Base-by-base conservation (phyloP, 208 protist species). In the Porcisia hertigi region DNA sequence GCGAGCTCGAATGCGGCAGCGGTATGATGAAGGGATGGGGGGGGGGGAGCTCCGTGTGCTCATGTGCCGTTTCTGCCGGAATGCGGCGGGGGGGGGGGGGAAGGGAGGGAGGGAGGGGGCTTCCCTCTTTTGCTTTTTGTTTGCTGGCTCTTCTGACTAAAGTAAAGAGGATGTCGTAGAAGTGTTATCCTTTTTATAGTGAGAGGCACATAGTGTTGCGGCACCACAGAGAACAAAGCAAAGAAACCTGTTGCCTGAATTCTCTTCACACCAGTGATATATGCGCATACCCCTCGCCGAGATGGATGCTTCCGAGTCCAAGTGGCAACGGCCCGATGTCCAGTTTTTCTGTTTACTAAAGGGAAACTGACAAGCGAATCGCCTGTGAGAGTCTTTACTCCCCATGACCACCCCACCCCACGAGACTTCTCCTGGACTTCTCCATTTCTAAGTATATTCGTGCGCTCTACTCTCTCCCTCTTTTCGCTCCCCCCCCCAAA, bases 291-390 rank as follows among this genome's bases (percentile, higher is more conserved):
- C 60, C 39, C 41, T 16, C 39, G 39, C 43, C 60, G 30, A 45
- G 16, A 16, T 65, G 60, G 43, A 14, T 45, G 36, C 60, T 14
- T 41, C 34, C n/a, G 60, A 47, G 58, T 9, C 7, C 18, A 65
- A 23, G n/a, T 65, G 23, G 30, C 14, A 47, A 65, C 60, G 39
- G 6, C 20, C 36, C n/a, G 30, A 45, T 45, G 8, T 7, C 36
- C 60, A 65, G 36, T 45, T 39, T 43, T 41, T 70, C n/a, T 71
- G n/a, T 71, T 55, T 34, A 18, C 65, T 18, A 67, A 43, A 74
- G 34, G 3, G 34, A 65, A 30, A 59, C n/a, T 20, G 60, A 47
- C 18, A 71, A 23, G 12, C 3, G 66, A n/a, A 47, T 71, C 36
- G 7, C 66, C 66, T 52, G n/a, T 52, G 9, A 55, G n/a, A 55